Conservation (phyloP, 192 early-diverging fungal species). For the Linderina pennispora region DNA sequence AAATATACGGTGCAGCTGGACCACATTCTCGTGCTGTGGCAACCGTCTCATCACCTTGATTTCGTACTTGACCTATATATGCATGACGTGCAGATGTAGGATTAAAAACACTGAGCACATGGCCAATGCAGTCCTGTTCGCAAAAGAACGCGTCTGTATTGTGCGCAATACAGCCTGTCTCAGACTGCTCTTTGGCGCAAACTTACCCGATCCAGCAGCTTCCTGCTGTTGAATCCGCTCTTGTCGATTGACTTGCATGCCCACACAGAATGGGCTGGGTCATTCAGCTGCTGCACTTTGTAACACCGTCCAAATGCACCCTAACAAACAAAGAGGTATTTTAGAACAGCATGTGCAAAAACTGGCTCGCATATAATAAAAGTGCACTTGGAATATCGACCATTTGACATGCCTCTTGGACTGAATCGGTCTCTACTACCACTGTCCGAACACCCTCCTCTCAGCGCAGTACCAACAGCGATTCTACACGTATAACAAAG, state of each 20-base stretch:
- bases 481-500: no score
- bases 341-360: no score
- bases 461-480: no score
- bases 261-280: slow-evolving; percentile 41
- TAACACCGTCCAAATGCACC: slow-evolving; percentile 89
- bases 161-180: no score
- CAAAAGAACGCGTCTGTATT: no score
- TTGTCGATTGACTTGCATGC: slow-evolving; percentile 63
- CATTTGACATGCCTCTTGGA: no score
- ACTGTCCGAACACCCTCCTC: no score
- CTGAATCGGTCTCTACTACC: no score
- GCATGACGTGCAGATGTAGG: background rate
- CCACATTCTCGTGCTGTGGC: slow-evolving; percentile 71
- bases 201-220: slow-evolving; percentile 42
- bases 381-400: no score
- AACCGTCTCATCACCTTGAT: slow-evolving; percentile 43
- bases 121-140: no score
- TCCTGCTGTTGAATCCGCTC: slow-evolving; percentile 34
- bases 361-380: no score
- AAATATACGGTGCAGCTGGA: slow-evolving; percentile 74
- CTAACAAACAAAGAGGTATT: slow-evolving; percentile 41
- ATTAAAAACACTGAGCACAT: background rate
- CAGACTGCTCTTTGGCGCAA: no score
- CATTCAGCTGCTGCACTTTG: slow-evolving; percentile 45
- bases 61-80: slow-evolving; percentile 33